Evolutionary conservation across 2,329 filamentous ascomycete genomes (phyloP).

Genomic region (Cercospora sesami): DNA sequence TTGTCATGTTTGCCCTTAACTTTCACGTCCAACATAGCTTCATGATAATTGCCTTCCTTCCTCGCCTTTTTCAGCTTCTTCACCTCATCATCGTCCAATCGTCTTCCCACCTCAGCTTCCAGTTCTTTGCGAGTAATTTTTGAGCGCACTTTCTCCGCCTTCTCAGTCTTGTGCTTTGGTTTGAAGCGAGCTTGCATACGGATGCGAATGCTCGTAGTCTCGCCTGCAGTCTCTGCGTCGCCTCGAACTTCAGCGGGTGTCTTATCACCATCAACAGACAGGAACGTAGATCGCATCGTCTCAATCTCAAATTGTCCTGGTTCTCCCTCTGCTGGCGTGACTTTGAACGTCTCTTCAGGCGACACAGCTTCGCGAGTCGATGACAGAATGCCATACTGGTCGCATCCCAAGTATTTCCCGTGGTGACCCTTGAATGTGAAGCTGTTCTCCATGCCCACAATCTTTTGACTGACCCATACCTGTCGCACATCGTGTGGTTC

Average conservation of each 20-base stretch:
- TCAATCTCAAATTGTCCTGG: slow-evolving; percentile 32
- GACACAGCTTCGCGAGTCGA: slow-evolving; percentile 80
- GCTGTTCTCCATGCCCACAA: slow-evolving; percentile 72
- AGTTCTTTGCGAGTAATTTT: slow-evolving; percentile 80
- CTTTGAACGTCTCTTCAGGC: slow-evolving; percentile 75
- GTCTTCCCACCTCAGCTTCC: slow-evolving; percentile 36
- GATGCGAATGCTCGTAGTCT: slow-evolving; percentile 72
- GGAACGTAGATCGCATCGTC: slow-evolving; percentile 63
- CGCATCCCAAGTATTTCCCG: slow-evolving; percentile 82
- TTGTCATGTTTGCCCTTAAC: slow-evolving; percentile 94
- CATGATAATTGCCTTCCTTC: slow-evolving; percentile 85
- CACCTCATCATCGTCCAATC: slow-evolving; percentile 72
- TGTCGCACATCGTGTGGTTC: slow-evolving; percentile 95
- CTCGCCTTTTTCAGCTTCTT: slow-evolving; percentile 77
- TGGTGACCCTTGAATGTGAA: slow-evolving; percentile 89
- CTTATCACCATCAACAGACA: slow-evolving; percentile 56
- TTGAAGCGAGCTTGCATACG: slow-evolving; percentile 97
- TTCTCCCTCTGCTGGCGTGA: slow-evolving; percentile 34
- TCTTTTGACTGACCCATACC: slow-evolving; percentile 86
- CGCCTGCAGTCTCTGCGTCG: slow-evolving; percentile 67
- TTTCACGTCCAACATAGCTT: slow-evolving; percentile 80
- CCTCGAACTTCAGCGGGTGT: slow-evolving; percentile 68
- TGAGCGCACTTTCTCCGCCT: slow-evolving; percentile 78
- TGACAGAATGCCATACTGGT: slow-evolving; percentile 75
- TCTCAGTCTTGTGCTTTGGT: slow-evolving; percentile 73